Conservation (phyloP, 2,329 filamentous ascomycete genomes). For the Teratosphaeria nubilosa region DNA sequence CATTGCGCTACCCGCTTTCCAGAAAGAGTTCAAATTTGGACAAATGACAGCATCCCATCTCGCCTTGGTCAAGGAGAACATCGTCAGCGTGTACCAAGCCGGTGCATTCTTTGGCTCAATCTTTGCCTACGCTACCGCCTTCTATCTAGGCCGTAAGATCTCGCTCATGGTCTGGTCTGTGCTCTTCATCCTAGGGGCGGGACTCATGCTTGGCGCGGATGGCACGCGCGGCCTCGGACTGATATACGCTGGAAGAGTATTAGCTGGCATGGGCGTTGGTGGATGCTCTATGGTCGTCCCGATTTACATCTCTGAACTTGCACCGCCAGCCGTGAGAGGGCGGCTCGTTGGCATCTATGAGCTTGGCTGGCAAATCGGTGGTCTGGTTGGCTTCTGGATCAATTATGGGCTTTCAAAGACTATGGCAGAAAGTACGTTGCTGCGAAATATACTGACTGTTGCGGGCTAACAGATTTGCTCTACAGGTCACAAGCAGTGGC, state of each 20-base stretch:
- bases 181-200: conserved; percentile 61
- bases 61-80: conserved; percentile 59
- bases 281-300: conserved; percentile 47
- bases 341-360: conserved; percentile 50
- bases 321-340: conserved; percentile 49
- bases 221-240: conserved; percentile 52
- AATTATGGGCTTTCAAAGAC: conserved; percentile 36
- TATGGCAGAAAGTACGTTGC: conserved; percentile 25
- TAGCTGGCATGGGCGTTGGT: conserved; percentile 49
- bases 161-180: conserved; percentile 51
- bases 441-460: not conserved
- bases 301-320: conserved; percentile 50
- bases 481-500: conserved; percentile 32
- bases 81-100: conserved; percentile 72
- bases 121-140: conserved; percentile 54
- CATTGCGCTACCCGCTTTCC: conserved; percentile 59
- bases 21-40: conserved; percentile 55
- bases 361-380: conserved; percentile 45
- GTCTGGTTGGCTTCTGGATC: conserved; percentile 30
- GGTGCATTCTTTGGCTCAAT: conserved; percentile 68
- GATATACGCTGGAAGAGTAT: conserved; percentile 47
- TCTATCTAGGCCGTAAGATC: conserved; percentile 57
- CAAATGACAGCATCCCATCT: conserved; percentile 39
- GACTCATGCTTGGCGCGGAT: conserved; percentile 60
- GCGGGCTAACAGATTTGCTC: not conserved